phyloP scores from a whole-genome alignment of 2,329 filamentous ascomycete genomes.

The Daldinia eschscholtzii region DNA sequence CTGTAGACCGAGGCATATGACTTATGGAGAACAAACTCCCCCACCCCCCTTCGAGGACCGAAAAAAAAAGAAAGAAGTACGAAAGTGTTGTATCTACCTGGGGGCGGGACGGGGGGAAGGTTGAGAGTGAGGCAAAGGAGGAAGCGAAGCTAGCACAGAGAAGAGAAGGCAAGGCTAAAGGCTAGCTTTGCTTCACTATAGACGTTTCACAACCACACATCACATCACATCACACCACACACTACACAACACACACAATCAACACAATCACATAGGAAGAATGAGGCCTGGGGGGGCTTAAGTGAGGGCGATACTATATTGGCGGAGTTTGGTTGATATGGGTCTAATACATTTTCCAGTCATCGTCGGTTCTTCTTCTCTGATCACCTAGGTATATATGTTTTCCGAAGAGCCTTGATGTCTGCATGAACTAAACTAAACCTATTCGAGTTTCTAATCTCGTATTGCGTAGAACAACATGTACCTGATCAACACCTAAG shows the following conservation, averaged over 20 bases:
- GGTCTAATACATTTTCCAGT: conserved; percentile 59
- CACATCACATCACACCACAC: background rate
- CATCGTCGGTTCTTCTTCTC: conserved; percentile 36
- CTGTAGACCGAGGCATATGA: conserved; percentile 43
- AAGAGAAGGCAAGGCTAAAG: conserved; percentile 18
- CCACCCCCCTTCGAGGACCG: conserved; percentile 5
- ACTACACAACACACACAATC: conserved; percentile 5
- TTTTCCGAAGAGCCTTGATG: conserved; percentile 17
- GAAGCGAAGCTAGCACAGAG: conserved; percentile 23
- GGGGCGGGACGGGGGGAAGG: background rate
- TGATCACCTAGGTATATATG: conserved; percentile 14
- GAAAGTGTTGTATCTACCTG: conserved; percentile 20
- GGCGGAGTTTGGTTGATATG: conserved; percentile 61
- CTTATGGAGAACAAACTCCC: conserved; percentile 34
- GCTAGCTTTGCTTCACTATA: conserved; percentile 38
- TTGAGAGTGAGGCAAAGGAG: background rate
- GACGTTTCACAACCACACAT: conserved; percentile 35
- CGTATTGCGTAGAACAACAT: conserved; percentile 9
- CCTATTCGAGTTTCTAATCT: no score
- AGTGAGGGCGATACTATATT: conserved; percentile 57
- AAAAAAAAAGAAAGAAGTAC: conserved; percentile 19
- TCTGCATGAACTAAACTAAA: conserved; percentile 6
- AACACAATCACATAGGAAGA: conserved; percentile 40
- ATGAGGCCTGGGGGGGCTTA: conserved; percentile 38
- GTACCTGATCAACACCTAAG: background rate